Evolutionary conservation across 768 basidiomycete species (phyloP).

Genomic region (Calocybe indica): DNA sequence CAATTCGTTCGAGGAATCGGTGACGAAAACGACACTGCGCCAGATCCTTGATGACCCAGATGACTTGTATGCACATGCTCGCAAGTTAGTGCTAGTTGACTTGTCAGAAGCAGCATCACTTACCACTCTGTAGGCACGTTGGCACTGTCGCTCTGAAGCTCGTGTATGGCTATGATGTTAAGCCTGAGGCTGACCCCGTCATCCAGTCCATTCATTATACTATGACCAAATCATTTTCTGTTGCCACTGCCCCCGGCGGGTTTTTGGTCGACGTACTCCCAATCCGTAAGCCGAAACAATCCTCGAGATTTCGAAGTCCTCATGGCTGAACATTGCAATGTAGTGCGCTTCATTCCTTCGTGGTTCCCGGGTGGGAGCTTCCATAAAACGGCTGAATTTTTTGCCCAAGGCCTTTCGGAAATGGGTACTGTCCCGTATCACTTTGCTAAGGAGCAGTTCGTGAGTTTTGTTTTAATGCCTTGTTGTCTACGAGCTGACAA

Average conservation of each 20-base stretch:
- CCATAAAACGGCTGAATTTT: not conserved
- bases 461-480: not conserved
- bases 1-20: not conserved
- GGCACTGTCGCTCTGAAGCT: slow-evolving; percentile 17
- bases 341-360: slow-evolving; percentile 5
- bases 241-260: slow-evolving; percentile 10
- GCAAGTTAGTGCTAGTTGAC: not conserved
- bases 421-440: not conserved
- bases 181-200: slow-evolving; percentile 16
- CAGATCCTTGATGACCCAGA: not conserved
- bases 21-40: not conserved
- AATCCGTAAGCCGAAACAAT: slow-evolving; percentile 5
- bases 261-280: slow-evolving; percentile 23
- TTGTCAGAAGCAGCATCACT: slow-evolving; percentile 2
- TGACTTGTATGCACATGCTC: slow-evolving; percentile 4
- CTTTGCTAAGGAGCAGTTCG: not conserved
- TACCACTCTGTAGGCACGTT: slow-evolving; percentile 2
- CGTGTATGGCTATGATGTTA: slow-evolving; percentile 20
- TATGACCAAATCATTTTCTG: slow-evolving; percentile 12
- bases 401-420: not conserved
- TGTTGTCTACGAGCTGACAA: not conserved
- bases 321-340: not conserved
- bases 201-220: slow-evolving; percentile 14
- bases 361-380: slow-evolving; percentile 7
- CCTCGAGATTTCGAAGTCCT: not conserved